Conservation (phyloP, 2,329 filamentous ascomycete genomes). For the Pseudocercospora pini-densiflorae region DNA sequence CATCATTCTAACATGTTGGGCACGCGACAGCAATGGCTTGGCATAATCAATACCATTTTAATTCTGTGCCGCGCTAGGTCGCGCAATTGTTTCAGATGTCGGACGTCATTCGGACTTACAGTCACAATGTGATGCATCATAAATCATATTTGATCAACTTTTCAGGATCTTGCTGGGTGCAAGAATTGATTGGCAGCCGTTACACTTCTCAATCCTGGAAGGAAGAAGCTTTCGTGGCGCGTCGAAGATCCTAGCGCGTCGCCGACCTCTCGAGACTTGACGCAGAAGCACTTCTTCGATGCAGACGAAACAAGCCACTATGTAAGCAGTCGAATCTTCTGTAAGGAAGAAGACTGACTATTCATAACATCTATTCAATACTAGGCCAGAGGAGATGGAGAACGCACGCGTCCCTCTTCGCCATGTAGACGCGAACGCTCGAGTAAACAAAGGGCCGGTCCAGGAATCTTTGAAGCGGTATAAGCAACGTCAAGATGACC, state of each 20-base stretch:
- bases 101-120: neutral
- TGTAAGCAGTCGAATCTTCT: neutral
- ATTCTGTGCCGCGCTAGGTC: neutral
- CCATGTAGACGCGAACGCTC: neutral
- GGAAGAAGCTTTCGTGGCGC: neutral
- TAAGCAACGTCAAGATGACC: neutral
- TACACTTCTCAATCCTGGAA: neutral
- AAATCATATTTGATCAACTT: neutral
- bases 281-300: neutral
- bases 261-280: neutral
- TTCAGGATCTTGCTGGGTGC: neutral
- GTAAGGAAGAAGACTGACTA: neutral
- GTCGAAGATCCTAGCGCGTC: neutral
- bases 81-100: neutral
- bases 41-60: neutral
- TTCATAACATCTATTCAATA: neutral
- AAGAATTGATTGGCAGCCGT: conserved; percentile 1
- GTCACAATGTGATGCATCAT: neutral
- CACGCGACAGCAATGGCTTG: neutral
- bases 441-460: neutral
- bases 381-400: neutral
- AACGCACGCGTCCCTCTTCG: neutral
- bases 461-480: neutral
- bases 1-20: neutral
- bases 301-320: neutral